phyloP scores from a whole-genome alignment of 2,329 filamentous ascomycete genomes.

The Zymoseptoria tritici region DNA sequence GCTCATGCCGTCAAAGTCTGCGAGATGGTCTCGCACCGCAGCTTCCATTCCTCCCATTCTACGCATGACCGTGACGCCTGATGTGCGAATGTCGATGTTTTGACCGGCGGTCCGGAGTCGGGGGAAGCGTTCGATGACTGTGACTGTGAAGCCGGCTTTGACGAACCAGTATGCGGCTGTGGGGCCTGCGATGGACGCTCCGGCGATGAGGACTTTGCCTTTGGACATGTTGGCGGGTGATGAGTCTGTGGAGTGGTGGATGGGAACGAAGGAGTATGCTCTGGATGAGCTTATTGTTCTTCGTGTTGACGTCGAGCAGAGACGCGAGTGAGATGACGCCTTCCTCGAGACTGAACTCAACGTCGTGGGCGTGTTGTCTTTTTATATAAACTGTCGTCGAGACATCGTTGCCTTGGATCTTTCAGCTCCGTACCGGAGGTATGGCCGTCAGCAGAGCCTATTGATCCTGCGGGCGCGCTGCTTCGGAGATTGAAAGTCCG shows the following conservation, averaged over 20 bases:
- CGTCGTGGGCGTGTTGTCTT: too few species aligned
- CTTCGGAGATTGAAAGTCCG: not conserved
- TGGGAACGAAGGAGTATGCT: not conserved
- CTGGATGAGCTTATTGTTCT: not conserved
- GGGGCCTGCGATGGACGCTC: conserved; percentile 22
- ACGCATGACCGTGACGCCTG: conserved; percentile 24
- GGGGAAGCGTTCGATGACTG: conserved; percentile 26
- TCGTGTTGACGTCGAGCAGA: too few species aligned
- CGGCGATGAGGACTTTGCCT: conserved; percentile 17
- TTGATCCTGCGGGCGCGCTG: not conserved
- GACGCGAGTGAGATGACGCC: too few species aligned
- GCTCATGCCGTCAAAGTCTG: conserved; percentile 24
- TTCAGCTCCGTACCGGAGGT: too few species aligned
- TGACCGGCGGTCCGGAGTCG: conserved; percentile 27
- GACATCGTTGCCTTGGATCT: too few species aligned
- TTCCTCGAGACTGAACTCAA: too few species aligned
- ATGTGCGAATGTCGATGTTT: conserved; percentile 28
- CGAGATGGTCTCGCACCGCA: conserved; percentile 10
- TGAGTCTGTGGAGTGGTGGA: not conserved
- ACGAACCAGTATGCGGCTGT: conserved; percentile 21
- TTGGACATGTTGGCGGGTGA: not conserved
- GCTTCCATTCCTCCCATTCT: conserved; percentile 25
- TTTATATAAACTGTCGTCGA: too few species aligned
- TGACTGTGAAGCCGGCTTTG: conserved; percentile 15
- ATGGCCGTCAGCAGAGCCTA: too few species aligned